These are phyloP conservation scores for Solanum hybrid DNA, from an alignment of 305 asterid species.

Conservation along the genomic window DNA sequence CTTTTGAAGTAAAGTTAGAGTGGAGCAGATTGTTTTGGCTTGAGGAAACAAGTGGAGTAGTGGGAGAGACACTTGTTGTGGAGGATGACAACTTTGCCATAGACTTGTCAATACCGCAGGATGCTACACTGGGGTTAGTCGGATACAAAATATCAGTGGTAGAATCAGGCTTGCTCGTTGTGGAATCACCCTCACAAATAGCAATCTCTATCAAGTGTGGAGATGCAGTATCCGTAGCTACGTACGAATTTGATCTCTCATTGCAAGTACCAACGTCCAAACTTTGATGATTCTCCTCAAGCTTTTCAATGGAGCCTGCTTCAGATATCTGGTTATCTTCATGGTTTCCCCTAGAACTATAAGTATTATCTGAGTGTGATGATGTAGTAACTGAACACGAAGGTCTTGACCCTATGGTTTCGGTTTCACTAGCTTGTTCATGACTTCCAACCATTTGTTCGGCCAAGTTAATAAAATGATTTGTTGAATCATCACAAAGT, in stretches of 20 bases:
- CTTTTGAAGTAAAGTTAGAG: conserved; percentile 18
- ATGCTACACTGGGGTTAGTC: conserved; percentile 12
- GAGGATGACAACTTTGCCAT: conserved; percentile 26
- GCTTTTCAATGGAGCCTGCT: conserved; percentile 14
- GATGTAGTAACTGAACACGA: conserved; percentile 49
- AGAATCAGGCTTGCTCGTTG: conserved; percentile 5
- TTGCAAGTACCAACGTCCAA: conserved; percentile 24
- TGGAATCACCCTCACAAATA: conserved; percentile 16
- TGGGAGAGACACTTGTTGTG: conserved; percentile 22
- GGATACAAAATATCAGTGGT: background rate
- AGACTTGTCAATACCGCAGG: conserved; percentile 38
- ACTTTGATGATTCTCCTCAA: conserved; percentile 26
- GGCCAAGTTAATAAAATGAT: conserved; percentile 29
- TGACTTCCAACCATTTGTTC: conserved; percentile 25
- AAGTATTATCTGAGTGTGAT: conserved; percentile 31
- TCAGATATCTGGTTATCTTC: conserved; percentile 22
- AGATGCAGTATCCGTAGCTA: conserved; percentile 15
- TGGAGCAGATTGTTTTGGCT: conserved; percentile 24
- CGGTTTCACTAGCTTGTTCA: conserved; percentile 29
- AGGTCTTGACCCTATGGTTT: conserved; percentile 34
- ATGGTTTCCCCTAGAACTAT: conserved; percentile 23
- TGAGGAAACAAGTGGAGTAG: conserved; percentile 23
- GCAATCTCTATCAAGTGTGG: conserved; percentile 15
- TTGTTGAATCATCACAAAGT: conserved; percentile 44
- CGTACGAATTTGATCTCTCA: conserved; percentile 19